Base-by-base conservation (phyloP, 2,329 filamentous ascomycete genomes). In the Cladosporium sp. region DNA sequence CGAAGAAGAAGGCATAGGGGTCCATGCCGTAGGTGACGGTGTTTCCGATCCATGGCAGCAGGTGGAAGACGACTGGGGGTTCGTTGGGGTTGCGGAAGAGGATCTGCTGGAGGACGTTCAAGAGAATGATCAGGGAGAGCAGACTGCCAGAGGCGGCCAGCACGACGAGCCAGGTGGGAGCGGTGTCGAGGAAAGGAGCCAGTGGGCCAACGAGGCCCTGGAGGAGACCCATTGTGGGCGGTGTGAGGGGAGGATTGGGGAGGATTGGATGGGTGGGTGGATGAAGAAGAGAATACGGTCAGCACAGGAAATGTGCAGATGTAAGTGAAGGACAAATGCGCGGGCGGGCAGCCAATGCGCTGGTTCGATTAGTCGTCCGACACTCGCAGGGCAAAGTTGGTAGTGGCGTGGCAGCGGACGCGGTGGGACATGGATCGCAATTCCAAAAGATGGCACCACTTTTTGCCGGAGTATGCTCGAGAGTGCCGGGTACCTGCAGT, bases 21-120 rank as follows among this genome's bases (percentile, higher is more conserved):
- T 97, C 89, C 71, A 96, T 96, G 69, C 92, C 92, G 72, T 97
- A 98, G 38, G 82, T 87, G 62, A 97, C 77, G 53, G 93, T 96
- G 74, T 85, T 96, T 57, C 92, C 92, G 62, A 98, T 78, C 59
- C 95, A 72, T 62, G 81, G 80, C 27, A 84, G 69, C 76, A 73
- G 79, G 68, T 84, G 81, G 68, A 84, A 84, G 42, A 84, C 81
- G 25, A 84, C 61, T 0, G 81, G 81, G 15, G 77, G 77, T 57
- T 77, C 72, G 49, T 90, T 86, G 45, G 85, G 80, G 61, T 90
- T 92, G 45, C 59, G 58, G 50, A 64, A 54, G 55, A 96, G 73
- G 50, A 94, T 60, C 71, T 97, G 92, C 56, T 77, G 77, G 59
- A 88, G 64, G 57, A 97, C 83, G 69, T 97, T 96, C 73, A 91